Evolutionary conservation across 768 basidiomycete species (phyloP).

Genomic region (Lactifluus hygrophoroides): DNA sequence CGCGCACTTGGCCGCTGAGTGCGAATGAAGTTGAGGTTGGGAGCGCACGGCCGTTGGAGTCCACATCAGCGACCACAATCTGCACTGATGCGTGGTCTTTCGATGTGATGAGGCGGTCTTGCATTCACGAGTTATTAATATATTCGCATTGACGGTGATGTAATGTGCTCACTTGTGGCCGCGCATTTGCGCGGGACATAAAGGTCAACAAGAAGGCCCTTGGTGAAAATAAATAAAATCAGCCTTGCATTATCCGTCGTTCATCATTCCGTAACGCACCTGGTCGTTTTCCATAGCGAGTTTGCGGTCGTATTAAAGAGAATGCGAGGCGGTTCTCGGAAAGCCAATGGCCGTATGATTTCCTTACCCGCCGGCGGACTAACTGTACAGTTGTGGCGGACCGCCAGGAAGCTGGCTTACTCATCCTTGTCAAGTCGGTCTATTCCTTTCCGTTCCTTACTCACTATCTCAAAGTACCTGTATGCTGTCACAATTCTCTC

Average conservation of each 20-base stretch:
- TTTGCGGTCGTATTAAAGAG: not conserved
- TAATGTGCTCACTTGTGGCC: constrained; percentile 75
- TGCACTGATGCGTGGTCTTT: constrained; percentile 99
- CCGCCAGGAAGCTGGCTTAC: too few species aligned
- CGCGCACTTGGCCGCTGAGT: constrained; percentile 87
- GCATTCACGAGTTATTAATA: constrained; percentile 6
- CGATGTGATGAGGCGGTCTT: constrained; percentile 96
- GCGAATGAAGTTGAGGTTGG: constrained; percentile 84
- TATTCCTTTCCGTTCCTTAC: too few species aligned
- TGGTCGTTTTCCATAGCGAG: constrained; percentile 83
- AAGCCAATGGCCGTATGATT: not conserved
- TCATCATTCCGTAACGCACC: constrained; percentile 36
- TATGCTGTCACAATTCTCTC: too few species aligned
- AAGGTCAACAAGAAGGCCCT: constrained; percentile 99
- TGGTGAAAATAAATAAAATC: not conserved
- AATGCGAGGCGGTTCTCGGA: not conserved
- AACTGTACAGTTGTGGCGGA: constrained; percentile 21
- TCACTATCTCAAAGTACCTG: too few species aligned
- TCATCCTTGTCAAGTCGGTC: too few species aligned
- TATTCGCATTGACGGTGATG: not conserved
- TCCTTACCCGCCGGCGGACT: too few species aligned
- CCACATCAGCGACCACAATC: constrained; percentile 90
- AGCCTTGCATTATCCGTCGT: not conserved
- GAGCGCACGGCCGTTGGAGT: constrained; percentile 75
- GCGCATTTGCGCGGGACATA: constrained; percentile 99